Percentiles rank a stretch among this genome's conserved stretches.
Conservation (phyloP, 2,329 filamentous ascomycete species). For the Hymenoscyphus infarciens region DNA sequence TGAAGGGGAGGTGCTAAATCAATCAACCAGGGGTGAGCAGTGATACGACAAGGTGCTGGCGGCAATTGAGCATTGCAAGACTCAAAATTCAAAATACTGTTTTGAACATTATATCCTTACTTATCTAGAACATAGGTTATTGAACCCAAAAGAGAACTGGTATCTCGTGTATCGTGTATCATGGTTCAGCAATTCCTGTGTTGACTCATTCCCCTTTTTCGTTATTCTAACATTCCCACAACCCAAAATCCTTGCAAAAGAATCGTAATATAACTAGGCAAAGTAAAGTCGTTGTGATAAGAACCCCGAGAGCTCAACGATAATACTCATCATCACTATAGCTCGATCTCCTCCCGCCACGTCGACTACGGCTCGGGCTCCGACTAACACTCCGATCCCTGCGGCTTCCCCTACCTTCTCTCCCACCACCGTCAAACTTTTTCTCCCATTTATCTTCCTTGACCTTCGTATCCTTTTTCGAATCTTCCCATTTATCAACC, state of each 20-base stretch:
- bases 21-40: too few species aligned
- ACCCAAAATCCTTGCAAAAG: background rate
- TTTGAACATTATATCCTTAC: too few species aligned
- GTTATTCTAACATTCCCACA: background rate
- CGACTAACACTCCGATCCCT: conserved; percentile 8
- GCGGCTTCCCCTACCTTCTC: conserved; percentile 5
- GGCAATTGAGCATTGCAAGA: too few species aligned
- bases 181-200: background rate
- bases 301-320: background rate
- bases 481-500: conserved; percentile 26
- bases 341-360: conserved; percentile 4
- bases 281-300: background rate
- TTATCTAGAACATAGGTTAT: too few species aligned
- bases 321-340: conserved; percentile 10
- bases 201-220: background rate
- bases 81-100: too few species aligned
- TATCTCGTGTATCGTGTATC: background rate
- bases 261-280: background rate
- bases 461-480: conserved; percentile 16
- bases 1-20: too few species aligned
- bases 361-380: conserved; percentile 3
- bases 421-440: conserved; percentile 11
- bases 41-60: too few species aligned
- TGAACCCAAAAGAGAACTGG: too few species aligned
- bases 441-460: conserved; percentile 23